Conservation (phyloP, 2,329 filamentous ascomycete species). For the Cladosporium sp. region DNA sequence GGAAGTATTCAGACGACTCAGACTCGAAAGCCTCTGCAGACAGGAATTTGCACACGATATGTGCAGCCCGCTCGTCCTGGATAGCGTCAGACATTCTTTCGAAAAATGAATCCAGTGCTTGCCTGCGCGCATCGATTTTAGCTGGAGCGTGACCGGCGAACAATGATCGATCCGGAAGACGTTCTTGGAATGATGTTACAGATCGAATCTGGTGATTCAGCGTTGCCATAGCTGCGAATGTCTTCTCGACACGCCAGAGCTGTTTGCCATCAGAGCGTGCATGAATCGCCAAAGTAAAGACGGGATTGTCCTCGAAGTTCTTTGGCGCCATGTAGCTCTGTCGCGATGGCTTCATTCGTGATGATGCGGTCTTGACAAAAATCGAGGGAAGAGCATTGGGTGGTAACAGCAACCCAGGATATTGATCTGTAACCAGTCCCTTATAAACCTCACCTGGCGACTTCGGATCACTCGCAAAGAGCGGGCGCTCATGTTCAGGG, state of each 20-base stretch:
- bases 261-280: constrained; percentile 72
- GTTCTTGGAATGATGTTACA: constrained; percentile 66
- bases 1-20: constrained; percentile 47
- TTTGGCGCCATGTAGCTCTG: constrained; percentile 77
- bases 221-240: constrained; percentile 72
- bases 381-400: constrained; percentile 87
- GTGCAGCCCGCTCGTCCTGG: constrained; percentile 69
- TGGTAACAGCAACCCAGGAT: constrained; percentile 77
- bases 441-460: constrained; percentile 58
- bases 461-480: constrained; percentile 23
- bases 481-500: constrained; percentile 24
- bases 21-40: constrained; percentile 60
- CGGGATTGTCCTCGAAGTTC: constrained; percentile 82
- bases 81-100: constrained; percentile 79
- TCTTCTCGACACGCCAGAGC: constrained; percentile 93
- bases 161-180: constrained; percentile 75
- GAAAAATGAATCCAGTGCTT: constrained; percentile 78
- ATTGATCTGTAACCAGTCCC: constrained; percentile 78
- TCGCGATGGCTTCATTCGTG: constrained; percentile 86
- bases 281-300: constrained; percentile 85
- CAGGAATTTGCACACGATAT: constrained; percentile 83
- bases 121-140: constrained; percentile 81
- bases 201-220: constrained; percentile 79
- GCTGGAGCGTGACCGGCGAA: constrained; percentile 92
- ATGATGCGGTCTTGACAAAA: constrained; percentile 82